Evolutionary conservation across 768 basidiomycete genomes (phyloP).

Genomic region (Panaeolus papilionaceus): DNA sequence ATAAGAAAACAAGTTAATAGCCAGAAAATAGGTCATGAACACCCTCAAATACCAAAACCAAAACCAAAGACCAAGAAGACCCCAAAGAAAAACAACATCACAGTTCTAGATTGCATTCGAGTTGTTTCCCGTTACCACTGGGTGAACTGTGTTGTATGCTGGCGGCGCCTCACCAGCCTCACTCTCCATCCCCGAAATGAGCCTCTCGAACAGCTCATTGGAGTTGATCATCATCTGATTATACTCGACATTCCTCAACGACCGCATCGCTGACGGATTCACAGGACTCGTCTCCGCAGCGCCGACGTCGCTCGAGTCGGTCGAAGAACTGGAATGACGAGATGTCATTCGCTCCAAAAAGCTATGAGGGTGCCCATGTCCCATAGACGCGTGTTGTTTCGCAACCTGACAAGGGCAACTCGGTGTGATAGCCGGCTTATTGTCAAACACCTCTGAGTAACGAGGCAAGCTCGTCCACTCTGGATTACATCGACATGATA

Average conservation of each 20-base stretch:
- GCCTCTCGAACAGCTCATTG: conserved; percentile 71
- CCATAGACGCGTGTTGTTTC: conserved; percentile 11
- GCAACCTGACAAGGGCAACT: conserved; percentile 54
- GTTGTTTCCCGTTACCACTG: neutral
- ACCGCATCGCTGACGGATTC: conserved; percentile 34
- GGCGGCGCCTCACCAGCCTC: conserved; percentile 88
- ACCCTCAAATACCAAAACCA: neutral
- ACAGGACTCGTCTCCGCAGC: conserved; percentile 44
- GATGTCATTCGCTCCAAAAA: conserved; percentile 36
- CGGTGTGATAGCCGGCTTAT: conserved; percentile 37
- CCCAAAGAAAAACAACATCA: neutral
- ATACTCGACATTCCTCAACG: conserved; percentile 31
- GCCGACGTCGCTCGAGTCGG: conserved; percentile 29
- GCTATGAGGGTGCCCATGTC: conserved; percentile 13
- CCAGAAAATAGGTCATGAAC: neutral
- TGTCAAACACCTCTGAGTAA: conserved; percentile 62
- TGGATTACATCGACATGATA: conserved; percentile 89
- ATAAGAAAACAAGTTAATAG: neutral
- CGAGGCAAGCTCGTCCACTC: conserved; percentile 82
- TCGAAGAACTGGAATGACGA: conserved; percentile 39
- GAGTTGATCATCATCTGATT: conserved; percentile 47
- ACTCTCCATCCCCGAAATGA: conserved; percentile 83
- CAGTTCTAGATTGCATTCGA: neutral
- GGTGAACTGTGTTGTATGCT: conserved; percentile 52
- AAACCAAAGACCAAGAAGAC: neutral